These are phyloP conservation scores for Linum trigynum DNA, from an alignment of 345 rosid species.

Conservation along the genomic window DNA sequence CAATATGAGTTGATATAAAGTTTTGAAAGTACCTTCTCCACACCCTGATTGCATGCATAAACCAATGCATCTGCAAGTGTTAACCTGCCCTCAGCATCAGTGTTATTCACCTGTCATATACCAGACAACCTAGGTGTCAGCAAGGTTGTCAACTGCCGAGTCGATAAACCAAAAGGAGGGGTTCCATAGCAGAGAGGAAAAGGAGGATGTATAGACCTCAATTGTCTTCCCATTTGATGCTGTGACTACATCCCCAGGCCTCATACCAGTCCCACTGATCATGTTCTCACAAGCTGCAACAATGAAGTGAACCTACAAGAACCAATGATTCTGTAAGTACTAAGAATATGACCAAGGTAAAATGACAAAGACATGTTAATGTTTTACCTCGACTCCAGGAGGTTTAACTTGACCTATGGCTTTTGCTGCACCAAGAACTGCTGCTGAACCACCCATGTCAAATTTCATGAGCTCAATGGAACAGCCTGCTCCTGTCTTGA, in stretches of 20 bases:
- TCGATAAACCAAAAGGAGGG: background rate
- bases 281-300: conserved; percentile 99
- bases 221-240: conserved; percentile 96
- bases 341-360: background rate
- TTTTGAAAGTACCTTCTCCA: conserved; percentile 57
- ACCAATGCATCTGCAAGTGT: conserved; percentile 97
- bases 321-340: background rate
- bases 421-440: conserved; percentile 92
- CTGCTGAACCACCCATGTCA: conserved; percentile 99
- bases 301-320: conserved; percentile 68
- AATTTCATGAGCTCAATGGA: conserved; percentile 77
- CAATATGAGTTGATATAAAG: background rate
- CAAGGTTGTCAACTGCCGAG: background rate
- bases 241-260: conserved; percentile 94
- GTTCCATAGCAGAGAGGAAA: background rate
- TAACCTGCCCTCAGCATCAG: conserved; percentile 97
- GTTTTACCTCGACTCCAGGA: conserved; percentile 76
- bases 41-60: conserved; percentile 87
- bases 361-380: background rate
- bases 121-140: background rate
- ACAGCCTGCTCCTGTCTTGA: conserved; percentile 89
- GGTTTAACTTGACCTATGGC: conserved; percentile 92
- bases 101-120: conserved; percentile 71
- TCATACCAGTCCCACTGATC: conserved; percentile 99
- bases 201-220: conserved; percentile 39